These are phyloP conservation scores for Brassica cretica DNA, from an alignment of 345 rosid genomes.

Conservation along the genomic window DNA sequence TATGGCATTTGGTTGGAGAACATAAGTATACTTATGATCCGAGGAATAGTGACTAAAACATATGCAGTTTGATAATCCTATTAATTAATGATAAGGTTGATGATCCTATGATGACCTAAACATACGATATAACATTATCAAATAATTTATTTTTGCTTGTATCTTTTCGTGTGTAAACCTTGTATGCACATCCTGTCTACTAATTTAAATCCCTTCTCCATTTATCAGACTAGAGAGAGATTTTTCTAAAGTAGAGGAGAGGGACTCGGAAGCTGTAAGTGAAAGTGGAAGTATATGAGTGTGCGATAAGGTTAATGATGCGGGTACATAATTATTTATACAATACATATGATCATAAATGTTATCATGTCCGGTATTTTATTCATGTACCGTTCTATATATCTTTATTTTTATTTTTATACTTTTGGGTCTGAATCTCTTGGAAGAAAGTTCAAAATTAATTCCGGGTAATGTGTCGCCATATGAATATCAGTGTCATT, in stretches of 20 bases:
- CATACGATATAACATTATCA: background rate
- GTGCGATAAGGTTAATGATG: slow-evolving; percentile 11
- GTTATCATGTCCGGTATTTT: slow-evolving; percentile 12
- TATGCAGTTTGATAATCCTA: background rate
- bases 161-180: background rate
- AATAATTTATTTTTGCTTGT: background rate
- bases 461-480: background rate
- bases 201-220: background rate
- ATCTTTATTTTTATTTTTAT: background rate
- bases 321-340: slow-evolving; percentile 24
- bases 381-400: slow-evolving; percentile 16
- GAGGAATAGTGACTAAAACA: background rate
- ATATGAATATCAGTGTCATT: background rate
- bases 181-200: background rate
- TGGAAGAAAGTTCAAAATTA: background rate
- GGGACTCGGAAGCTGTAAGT: slow-evolving; percentile 1
- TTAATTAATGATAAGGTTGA: background rate
- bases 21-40: background rate
- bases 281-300: slow-evolving; percentile 19
- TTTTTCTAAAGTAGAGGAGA: slow-evolving; percentile 1
- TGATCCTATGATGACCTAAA: no score
- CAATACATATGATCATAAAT: slow-evolving; percentile 23
- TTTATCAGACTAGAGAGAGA: slow-evolving; percentile 28
- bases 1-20: background rate
- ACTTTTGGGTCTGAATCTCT: slow-evolving; percentile 6